Base-by-base conservation (phyloP, 176 grass and related monocot species). In the Phoenix dactylifera region DNA sequence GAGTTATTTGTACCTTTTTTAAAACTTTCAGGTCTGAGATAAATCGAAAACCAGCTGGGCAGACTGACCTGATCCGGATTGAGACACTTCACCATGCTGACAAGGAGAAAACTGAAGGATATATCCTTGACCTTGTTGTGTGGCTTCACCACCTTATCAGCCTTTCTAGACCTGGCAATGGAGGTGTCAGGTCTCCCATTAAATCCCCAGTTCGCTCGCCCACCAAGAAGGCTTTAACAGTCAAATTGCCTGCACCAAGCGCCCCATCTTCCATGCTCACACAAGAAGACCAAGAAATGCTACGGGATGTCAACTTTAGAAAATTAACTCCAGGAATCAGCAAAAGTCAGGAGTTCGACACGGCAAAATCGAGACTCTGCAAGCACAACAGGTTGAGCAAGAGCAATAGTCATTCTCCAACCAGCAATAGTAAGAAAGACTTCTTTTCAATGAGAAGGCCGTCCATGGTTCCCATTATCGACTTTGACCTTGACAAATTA, bases 291-390 rank as follows among this genome's bases (percentile, higher is more conserved):
- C 76, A 81, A 59, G 88, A 92, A 66, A 98, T 98, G 94, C 74
- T 98, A 57, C 80, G 48, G 50, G 80, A 74, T 59, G 94, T 98
- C 15, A 98, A 76, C 54, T 89, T 80, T 58, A 83, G 79, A 59
- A 86, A 83, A 69, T 80, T 86, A 30, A 56, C 85, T 52, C 94
- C 94, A 3, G 88, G 94, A 49, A 92, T 98, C 69, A 93, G 94
- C 63, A 98, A 89, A 71, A 98, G 94, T 30, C 94, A 98, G 69
- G 94, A 98, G 77, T 98, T 98, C 49, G 76, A 77, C 61, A 93
- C 52, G 16, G 81, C 25, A 60, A 76, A 53, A 50, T 75, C 72
- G 22, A 88, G 76, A 28, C 66, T 77, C 49, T 68, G 17, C 61
- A 89, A 79, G 52, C 72, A 92, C 0, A 73, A 48, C 57, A 85